Evolutionary conservation across 371 early-diverging fungal genomes (phyloP).

Genomic region (Smittium culicis): DNA sequence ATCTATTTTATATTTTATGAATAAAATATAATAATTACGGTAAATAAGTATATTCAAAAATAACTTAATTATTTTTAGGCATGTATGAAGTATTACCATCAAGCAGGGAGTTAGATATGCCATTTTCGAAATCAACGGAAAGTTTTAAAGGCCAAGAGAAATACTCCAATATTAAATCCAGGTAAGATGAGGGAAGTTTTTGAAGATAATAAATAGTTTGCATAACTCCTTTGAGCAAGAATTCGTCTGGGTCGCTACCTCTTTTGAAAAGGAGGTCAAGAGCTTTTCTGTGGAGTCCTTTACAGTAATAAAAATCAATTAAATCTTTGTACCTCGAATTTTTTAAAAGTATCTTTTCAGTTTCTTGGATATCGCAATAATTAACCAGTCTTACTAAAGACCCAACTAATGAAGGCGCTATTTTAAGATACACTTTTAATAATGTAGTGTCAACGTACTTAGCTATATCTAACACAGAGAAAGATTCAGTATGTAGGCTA

Average conservation of each 20-base stretch:
- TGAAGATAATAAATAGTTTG: constrained; percentile 64
- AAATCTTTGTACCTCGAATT: constrained; percentile 68
- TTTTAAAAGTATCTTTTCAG: constrained; percentile 58
- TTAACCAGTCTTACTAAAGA: constrained; percentile 73
- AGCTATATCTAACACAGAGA: constrained; percentile 35
- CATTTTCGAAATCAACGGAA: neutral
- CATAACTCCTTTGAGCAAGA: constrained; percentile 41
- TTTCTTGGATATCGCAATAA: constrained; percentile 70
- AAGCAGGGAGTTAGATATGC: neutral
- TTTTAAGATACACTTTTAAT: constrained; percentile 65
- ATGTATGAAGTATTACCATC: too few relatives aligned
- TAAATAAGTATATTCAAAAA: too few relatives aligned
- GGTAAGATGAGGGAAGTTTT: constrained; percentile 50
- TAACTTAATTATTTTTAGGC: too few relatives aligned
- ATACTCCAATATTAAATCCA: constrained; percentile 68
- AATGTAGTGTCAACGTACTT: constrained; percentile 80
- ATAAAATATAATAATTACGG: too few relatives aligned
- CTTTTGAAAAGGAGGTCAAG: constrained; percentile 53
- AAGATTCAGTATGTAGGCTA: constrained; percentile 3
- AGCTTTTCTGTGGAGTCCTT: constrained; percentile 72
- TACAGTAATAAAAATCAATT: constrained; percentile 78
- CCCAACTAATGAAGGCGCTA: constrained; percentile 66
- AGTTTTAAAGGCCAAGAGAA: constrained; percentile 44
- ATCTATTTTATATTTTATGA: too few relatives aligned
- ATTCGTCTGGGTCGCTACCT: constrained; percentile 17